phyloP scores from a whole-genome alignment of 169 alveolate species.

The Babesia divergens region DNA sequence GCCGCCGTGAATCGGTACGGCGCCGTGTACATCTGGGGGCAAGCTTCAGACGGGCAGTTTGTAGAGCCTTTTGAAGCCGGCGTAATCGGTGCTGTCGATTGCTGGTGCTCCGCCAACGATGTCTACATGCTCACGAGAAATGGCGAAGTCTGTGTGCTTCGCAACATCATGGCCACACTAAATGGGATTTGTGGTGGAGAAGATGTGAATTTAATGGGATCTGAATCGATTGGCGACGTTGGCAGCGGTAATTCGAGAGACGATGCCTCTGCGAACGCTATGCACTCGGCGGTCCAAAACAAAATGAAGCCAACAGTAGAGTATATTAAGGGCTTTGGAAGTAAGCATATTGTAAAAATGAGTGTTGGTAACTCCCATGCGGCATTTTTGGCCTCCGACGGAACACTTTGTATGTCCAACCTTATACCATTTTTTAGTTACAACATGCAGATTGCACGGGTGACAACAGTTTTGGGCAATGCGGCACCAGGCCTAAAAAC shows the following conservation, averaged over 20 bases:
- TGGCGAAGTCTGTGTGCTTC: conserved; percentile 23
- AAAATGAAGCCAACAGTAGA: not conserved
- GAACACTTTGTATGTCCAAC: conserved; percentile 27
- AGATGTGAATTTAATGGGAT: not conserved
- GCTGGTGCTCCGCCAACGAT: conserved; percentile 48
- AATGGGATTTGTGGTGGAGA: not conserved
- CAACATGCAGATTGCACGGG: conserved; percentile 42
- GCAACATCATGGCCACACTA: not conserved
- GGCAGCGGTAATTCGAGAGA: not conserved
- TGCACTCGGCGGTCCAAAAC: not conserved
- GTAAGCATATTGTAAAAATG: conserved; percentile 31
- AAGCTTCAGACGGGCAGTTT: conserved; percentile 1
- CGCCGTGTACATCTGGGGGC: conserved; percentile 55
- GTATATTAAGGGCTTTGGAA: not conserved
- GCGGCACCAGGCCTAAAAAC: conserved; percentile 43
- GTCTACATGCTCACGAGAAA: conserved; percentile 20
- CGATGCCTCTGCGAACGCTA: not conserved
- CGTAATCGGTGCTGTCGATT: not conserved
- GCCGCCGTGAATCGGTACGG: conserved; percentile 29
- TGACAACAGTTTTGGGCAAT: conserved; percentile 56
- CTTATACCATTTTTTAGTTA: too few species aligned
- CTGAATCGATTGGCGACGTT: not conserved
- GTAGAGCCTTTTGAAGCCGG: not conserved
- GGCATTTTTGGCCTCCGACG: conserved; percentile 55
- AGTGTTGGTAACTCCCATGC: conserved; percentile 57